Base-by-base conservation (phyloP, 78 protist genomes). In the Trichosphaerium sp. region DNA sequence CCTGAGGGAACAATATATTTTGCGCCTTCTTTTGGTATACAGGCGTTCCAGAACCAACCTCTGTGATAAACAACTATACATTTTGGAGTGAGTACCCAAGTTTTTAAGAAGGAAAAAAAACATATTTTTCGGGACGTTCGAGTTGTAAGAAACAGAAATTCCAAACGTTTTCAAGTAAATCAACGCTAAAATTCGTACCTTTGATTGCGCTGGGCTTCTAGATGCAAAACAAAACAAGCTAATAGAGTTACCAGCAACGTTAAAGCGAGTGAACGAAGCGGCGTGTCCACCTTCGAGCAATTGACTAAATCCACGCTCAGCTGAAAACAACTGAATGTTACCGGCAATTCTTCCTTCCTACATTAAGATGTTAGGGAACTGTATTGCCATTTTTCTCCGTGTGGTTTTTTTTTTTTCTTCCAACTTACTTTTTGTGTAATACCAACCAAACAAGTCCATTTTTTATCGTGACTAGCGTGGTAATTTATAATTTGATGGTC, bases 251-350 rank as follows among this genome's bases (percentile, higher is more conserved):
- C n/a, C n/a, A n/a, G n/a, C n/a, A n/a, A n/a, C n/a, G n/a, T n/a
- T n/a, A n/a, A n/a, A n/a, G n/a, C n/a, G n/a, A n/a, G n/a, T n/a
- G n/a, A n/a, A n/a, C 52, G 94, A 97, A 58, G 88, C 52, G 15
- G 87, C 95, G 14, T 96, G 96, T 47, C 94, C 98, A 23, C 96
- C 98, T 62, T 93, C 95, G 43, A 96, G 72, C 10, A 83, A 64
- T 72, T 94, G 97, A 37, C 67, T 39, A 14, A 80, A 88, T n/a
- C 63, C 32, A 74, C 88, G 87, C 59, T 94, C 97, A n/a, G 70
- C 78, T 6, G 92, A 83, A 85, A 77, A 93, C 29, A 97, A 81
- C 70, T 96, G 98, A 71, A 93, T 77, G 38, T 66, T 44, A 12
- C 99, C 99, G 42, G 42, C 91, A 21, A 87, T 83, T 35, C 85